phyloP scores from a whole-genome alignment of 2,329 filamentous ascomycete genomes.

The Botrytis porri region DNA sequence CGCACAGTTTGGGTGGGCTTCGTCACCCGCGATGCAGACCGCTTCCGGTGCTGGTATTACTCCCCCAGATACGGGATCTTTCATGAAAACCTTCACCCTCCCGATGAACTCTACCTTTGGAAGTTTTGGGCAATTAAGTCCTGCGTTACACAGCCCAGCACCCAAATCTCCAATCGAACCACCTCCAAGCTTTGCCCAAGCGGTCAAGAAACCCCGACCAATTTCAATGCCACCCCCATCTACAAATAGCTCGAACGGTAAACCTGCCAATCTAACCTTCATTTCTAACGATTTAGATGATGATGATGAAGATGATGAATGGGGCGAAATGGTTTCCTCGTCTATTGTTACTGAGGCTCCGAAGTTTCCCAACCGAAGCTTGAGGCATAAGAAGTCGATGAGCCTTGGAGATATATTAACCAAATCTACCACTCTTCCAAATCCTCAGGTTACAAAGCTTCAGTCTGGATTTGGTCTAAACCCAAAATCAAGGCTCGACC shows the following conservation, averaged over 20 bases:
- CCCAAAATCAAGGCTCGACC: not conserved
- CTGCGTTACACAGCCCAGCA: not conserved
- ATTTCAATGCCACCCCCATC: slow-evolving; percentile 13
- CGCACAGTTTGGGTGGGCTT: slow-evolving; percentile 32
- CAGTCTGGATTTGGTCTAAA: slow-evolving; percentile 18
- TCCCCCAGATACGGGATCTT: not conserved
- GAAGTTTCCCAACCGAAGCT: slow-evolving; percentile 9
- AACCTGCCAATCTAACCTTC: not conserved
- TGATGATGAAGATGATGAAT: slow-evolving; percentile 38
- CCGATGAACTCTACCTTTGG: not conserved
- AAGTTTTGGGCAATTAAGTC: not conserved
- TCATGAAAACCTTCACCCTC: not conserved
- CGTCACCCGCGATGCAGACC: not conserved
- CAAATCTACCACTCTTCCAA: slow-evolving; percentile 1
- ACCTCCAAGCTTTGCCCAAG: slow-evolving; percentile 7
- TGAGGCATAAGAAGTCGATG: slow-evolving; percentile 30
- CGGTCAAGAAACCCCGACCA: slow-evolving; percentile 1
- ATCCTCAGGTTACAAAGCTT: slow-evolving; percentile 16
- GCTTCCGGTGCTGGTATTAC: not conserved
- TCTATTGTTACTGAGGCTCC: slow-evolving; percentile 28
- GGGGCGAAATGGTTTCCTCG: slow-evolving; percentile 42
- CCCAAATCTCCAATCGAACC: not conserved
- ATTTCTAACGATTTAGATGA: not conserved
- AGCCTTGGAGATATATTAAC: slow-evolving; percentile 21
- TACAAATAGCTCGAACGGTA: not conserved